A percentile compares a stretch with the other conserved stretches of the same genome.
These are phyloP conservation scores for Populus hybrid DNA, from an alignment of 441 rosid species.

Conservation along the genomic window DNA sequence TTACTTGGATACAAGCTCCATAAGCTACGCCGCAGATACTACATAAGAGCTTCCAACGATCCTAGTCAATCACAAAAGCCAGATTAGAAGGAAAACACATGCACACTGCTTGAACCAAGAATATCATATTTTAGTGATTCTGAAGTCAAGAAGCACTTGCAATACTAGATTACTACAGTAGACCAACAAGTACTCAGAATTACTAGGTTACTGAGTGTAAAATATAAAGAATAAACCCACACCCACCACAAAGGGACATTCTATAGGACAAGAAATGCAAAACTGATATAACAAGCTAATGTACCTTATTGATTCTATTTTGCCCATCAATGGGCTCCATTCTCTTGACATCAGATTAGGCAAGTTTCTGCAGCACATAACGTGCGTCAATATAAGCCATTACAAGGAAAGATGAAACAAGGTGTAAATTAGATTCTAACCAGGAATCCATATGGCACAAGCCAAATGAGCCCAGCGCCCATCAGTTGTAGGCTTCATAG, in stretches of 20 bases:
- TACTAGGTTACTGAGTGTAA: background rate
- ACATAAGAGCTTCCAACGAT: conserved; percentile 96
- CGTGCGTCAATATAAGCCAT: conserved; percentile 27
- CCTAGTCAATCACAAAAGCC: conserved; percentile 48
- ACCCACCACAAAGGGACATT: background rate
- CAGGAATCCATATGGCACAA: conserved; percentile 99
- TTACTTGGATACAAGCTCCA: conserved; percentile 98
- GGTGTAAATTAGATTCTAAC: conserved; percentile 37
- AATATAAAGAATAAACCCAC: background rate
- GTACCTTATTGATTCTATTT: conserved; percentile 76
- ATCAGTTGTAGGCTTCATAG: conserved; percentile 97
- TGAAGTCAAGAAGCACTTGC: background rate
- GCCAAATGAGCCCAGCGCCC: conserved; percentile 99
- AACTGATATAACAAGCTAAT: background rate
- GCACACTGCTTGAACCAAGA: background rate
- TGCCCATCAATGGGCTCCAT: conserved; percentile 99
- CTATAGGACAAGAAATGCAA: background rate
- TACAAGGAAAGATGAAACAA: conserved; percentile 16
- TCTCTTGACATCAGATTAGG: conserved; percentile 85
- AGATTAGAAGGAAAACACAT: background rate
- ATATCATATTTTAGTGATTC: background rate
- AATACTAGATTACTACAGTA: background rate
- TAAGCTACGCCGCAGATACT: conserved; percentile 93
- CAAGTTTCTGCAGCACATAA: conserved; percentile 82
- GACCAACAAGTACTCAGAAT: background rate